Conservation (phyloP, 1,139 yeast species). For the Pichia sp. region DNA sequence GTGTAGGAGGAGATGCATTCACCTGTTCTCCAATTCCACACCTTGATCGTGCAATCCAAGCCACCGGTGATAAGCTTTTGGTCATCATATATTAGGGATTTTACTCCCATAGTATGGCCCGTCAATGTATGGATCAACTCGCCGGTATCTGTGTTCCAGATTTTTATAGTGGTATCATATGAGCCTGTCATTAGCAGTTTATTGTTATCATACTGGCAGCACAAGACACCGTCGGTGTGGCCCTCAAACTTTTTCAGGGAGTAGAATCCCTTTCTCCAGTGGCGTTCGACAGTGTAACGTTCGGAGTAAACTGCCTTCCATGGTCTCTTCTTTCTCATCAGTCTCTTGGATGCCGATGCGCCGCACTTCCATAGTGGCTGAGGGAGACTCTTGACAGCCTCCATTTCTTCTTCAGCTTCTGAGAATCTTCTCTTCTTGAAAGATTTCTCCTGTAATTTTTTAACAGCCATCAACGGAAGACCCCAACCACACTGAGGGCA, state of each 20-base stretch:
- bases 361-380: constrained; percentile 27
- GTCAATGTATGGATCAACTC: constrained; percentile 68
- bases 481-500: constrained; percentile 99
- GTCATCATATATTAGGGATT: constrained; percentile 78
- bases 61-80: constrained; percentile 91
- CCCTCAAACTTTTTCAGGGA: constrained; percentile 65
- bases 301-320: constrained; percentile 96
- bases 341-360: constrained; percentile 28
- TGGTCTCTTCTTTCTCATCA: constrained; percentile 55
- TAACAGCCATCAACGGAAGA: constrained; percentile 83
- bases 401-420: constrained; percentile 18
- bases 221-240: constrained; percentile 83
- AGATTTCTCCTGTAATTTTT: constrained; percentile 52
- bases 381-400: constrained; percentile 21
- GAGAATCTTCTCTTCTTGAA: constrained; percentile 32
- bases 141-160: constrained; percentile 85
- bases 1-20: constrained; percentile 89
- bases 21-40: constrained; percentile 95
- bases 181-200: constrained; percentile 85
- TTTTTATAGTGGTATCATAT: constrained; percentile 79
- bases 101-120: constrained; percentile 85
- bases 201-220: constrained; percentile 75
- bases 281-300: constrained; percentile 82
- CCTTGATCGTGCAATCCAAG: constrained; percentile 83
- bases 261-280: constrained; percentile 87